A percentile compares a stretch with the other conserved stretches of the same genome.
Conservation (phyloP, 495 filamentous ascomycete genomes). For the Bombardia bombarda region DNA sequence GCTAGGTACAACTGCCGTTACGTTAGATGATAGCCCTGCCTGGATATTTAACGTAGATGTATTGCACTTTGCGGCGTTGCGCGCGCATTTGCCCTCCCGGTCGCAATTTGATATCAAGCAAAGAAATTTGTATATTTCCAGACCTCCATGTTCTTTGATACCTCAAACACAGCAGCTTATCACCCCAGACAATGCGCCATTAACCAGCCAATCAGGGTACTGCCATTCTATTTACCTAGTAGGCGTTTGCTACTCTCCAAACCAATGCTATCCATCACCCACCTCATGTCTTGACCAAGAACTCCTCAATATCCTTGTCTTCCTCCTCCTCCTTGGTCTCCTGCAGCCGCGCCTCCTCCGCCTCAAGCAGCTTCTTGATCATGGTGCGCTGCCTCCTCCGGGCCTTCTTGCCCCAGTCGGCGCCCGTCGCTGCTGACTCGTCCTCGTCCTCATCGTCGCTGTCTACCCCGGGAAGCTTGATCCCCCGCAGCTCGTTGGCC, state of each 20-base stretch:
- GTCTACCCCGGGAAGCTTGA: slow-evolving; percentile 47
- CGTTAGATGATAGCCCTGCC: no score
- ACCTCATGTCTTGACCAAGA: slow-evolving; percentile 29
- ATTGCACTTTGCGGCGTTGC: no score
- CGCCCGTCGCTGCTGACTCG: slow-evolving; percentile 32
- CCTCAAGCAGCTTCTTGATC: slow-evolving; percentile 48
- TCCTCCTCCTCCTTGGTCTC: slow-evolving; percentile 48
- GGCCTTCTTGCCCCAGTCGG: slow-evolving; percentile 50
- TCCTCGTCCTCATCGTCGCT: slow-evolving; percentile 45
- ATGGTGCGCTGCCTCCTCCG: slow-evolving; percentile 54
- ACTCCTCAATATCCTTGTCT: slow-evolving; percentile 63
- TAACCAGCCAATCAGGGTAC: no score
- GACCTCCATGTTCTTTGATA: no score
- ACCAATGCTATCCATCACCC: no score
- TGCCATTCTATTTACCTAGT: background rate
- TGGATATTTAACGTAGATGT: no score
- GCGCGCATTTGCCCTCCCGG: no score
- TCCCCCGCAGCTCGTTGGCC: slow-evolving; percentile 44
- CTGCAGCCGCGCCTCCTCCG: slow-evolving; percentile 36
- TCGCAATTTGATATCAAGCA: no score
- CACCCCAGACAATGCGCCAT: no score
- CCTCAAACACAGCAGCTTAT: no score
- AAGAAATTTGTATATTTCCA: no score
- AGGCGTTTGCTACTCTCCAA: background rate
- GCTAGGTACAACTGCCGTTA: no score